phyloP scores from a whole-genome alignment of 805 yeast genomes.

The Candida vaughaniae region DNA sequence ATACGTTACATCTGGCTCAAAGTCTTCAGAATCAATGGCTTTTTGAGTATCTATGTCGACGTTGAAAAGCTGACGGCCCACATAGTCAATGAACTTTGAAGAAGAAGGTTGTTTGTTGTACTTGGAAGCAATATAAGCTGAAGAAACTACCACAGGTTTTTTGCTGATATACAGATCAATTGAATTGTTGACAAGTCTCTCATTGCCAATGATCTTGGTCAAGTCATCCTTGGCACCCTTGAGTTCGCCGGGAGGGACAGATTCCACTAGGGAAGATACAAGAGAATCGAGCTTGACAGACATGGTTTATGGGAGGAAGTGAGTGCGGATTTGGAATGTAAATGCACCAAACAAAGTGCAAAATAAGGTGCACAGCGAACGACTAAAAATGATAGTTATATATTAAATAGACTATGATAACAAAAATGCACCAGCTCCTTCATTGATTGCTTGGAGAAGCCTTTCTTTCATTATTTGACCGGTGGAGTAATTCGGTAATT shows the following conservation, averaged over 20 bases:
- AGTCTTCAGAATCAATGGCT: slow-evolving; percentile 53
- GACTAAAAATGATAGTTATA: no score
- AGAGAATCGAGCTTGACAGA: slow-evolving; percentile 6
- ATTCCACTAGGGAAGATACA: slow-evolving; percentile 24
- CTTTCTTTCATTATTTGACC: slow-evolving; percentile 58
- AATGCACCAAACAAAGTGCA: no score
- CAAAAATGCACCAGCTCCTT: slow-evolving; percentile 86
- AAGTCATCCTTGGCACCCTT: slow-evolving; percentile 26
- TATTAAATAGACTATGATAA: slow-evolving; percentile 37
- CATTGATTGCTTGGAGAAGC: slow-evolving; percentile 69
- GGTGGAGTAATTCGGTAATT: slow-evolving; percentile 78
- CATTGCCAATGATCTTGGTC: slow-evolving; percentile 18
- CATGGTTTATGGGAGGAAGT: slow-evolving; percentile 1
- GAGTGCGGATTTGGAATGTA: no score
- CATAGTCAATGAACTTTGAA: slow-evolving; percentile 54
- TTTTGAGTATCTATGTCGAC: slow-evolving; percentile 53
- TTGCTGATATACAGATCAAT: slow-evolving; percentile 28
- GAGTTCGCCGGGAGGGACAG: slow-evolving; percentile 43
- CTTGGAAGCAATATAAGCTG: slow-evolving; percentile 30
- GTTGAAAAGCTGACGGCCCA: slow-evolving; percentile 48
- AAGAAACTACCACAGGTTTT: slow-evolving; percentile 30
- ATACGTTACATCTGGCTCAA: slow-evolving; percentile 21
- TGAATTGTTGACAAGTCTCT: slow-evolving; percentile 23
- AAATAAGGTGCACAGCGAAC: no score
- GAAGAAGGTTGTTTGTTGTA: slow-evolving; percentile 30